A percentile compares a stretch with the other conserved stretches of the same genome.
Evolutionary conservation across 1,284 basidiomycete genomes (phyloP).

Genomic region (Cutaneotrichosporon sp.): DNA sequence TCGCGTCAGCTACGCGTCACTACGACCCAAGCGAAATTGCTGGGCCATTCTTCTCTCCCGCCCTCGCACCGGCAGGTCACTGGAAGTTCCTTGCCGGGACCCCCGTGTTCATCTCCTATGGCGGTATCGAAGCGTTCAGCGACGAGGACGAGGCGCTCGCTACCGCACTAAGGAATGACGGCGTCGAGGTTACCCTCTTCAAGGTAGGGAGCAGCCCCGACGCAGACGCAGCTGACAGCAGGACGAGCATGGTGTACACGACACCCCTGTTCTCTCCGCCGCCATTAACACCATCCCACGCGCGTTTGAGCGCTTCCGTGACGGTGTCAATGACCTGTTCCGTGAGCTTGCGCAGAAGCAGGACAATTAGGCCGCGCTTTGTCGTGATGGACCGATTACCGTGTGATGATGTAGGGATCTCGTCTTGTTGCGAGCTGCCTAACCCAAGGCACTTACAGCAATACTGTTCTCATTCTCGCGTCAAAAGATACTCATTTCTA

Average conservation of each 20-base stretch:
- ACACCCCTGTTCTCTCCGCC: not conserved
- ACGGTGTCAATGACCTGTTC: not conserved
- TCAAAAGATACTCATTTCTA: too few species aligned
- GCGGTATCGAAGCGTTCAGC: constrained; percentile 32
- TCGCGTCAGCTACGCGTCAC: constrained; percentile 18
- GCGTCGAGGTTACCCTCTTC: constrained; percentile 21
- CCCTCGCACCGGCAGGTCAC: constrained; percentile 11
- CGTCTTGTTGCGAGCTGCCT: not conserved
- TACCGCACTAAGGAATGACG: constrained; percentile 27
- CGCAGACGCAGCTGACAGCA: not conserved
- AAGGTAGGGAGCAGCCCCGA: not conserved
- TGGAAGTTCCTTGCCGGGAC: constrained; percentile 20
- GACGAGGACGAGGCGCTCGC: constrained; percentile 30
- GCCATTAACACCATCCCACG: not conserved
- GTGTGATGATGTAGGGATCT: too few species aligned
- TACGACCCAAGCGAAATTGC: constrained; percentile 5
- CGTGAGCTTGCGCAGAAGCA: too few species aligned
- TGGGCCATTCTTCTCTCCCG: constrained; percentile 21
- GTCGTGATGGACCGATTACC: too few species aligned
- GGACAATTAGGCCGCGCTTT: too few species aligned
- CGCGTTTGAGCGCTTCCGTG: not conserved
- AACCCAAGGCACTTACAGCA: not conserved
- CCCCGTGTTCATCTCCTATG: constrained; percentile 33
- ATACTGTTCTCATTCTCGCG: too few species aligned
- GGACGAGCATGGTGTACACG: constrained; percentile 3